A percentile compares a stretch with the other conserved stretches of the same genome.
Conservation (phyloP, 1,139 yeast species). For the Geotrichum citri-aurantii region DNA sequence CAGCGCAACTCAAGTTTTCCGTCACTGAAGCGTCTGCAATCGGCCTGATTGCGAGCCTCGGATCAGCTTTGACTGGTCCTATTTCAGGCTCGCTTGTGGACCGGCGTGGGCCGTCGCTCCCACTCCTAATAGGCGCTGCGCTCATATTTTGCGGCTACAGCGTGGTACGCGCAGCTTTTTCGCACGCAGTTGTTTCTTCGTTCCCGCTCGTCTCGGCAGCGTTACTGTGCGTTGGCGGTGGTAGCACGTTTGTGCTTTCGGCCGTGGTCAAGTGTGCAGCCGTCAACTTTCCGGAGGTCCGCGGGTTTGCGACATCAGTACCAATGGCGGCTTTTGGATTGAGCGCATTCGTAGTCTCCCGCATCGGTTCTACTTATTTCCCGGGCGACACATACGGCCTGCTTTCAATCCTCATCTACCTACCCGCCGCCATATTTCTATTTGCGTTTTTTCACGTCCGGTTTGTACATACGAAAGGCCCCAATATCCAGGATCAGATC, state of each 20-base stretch:
- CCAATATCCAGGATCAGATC: neutral
- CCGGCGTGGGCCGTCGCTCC: conserved; percentile 44
- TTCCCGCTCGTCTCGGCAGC: conserved; percentile 28
- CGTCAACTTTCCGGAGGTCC: conserved; percentile 31
- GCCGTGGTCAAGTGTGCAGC: conserved; percentile 36
- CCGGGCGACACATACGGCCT: conserved; percentile 34
- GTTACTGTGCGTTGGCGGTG: conserved; percentile 30
- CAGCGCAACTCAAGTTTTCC: conserved; percentile 44
- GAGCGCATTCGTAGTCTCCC: conserved; percentile 34
- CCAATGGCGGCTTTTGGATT: conserved; percentile 38
- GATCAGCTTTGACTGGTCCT: conserved; percentile 52
- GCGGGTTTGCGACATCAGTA: conserved; percentile 36
- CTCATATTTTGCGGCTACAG: conserved; percentile 28
- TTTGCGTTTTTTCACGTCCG: conserved; percentile 29
- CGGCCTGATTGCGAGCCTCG: conserved; percentile 52
- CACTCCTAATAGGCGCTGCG: conserved; percentile 36
- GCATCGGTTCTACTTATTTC: conserved; percentile 28
- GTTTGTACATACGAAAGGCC: conserved; percentile 14
- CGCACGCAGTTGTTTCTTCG: conserved; percentile 17
- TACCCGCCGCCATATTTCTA: conserved; percentile 29
- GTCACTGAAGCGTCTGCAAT: conserved; percentile 51
- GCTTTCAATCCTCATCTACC: conserved; percentile 27
- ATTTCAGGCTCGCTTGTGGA: conserved; percentile 54
- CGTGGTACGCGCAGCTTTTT: conserved; percentile 26
- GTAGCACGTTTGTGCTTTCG: conserved; percentile 32